These are phyloP conservation scores for Phyllosticta citriasiana DNA, from an alignment of 2,329 filamentous ascomycete genomes.

Conservation along the genomic window DNA sequence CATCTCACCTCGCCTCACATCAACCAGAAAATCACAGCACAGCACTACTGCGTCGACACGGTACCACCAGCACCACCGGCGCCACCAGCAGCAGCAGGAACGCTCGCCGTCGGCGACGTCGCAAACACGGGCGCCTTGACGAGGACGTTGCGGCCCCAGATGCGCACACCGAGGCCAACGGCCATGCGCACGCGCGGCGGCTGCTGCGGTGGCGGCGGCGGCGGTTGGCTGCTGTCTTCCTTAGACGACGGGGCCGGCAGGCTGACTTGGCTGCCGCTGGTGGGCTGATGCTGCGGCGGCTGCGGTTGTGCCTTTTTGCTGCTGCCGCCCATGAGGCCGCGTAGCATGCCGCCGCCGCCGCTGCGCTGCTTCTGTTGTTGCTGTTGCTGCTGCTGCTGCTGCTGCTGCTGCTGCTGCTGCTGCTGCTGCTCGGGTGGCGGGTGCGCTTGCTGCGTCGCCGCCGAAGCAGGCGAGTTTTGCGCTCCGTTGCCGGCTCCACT, in stretches of 20 bases:
- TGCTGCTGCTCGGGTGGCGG: constrained; percentile 1
- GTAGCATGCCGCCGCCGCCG: constrained; percentile 30
- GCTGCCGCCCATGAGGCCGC: constrained; percentile 26
- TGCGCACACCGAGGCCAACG: constrained; percentile 37
- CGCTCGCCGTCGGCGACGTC: not conserved
- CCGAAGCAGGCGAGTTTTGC: too few relatives aligned
- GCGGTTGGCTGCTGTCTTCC: not conserved
- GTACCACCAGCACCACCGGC: too few relatives aligned
- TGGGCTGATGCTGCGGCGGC: not conserved
- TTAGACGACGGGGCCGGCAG: not conserved
- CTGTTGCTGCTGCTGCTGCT: constrained; percentile 13
- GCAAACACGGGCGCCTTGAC: constrained; percentile 38
- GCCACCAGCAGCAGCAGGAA: not conserved
- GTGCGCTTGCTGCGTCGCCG: not conserved
- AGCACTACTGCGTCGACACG: too few relatives aligned
- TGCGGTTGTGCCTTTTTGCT: constrained; percentile 6
- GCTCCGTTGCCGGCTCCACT: too few relatives aligned
- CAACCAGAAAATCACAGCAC: too few relatives aligned
- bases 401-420: constrained; percentile 6
- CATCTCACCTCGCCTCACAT: too few relatives aligned
- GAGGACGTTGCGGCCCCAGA: constrained; percentile 39
- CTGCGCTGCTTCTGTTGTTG: constrained; percentile 3
- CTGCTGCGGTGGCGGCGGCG: constrained; percentile 27
- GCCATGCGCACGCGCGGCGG: constrained; percentile 38
- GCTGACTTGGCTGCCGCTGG: constrained; percentile 8